Percentiles rank a stretch among this genome's conserved stretches.
Evolutionary conservation across 495 filamentous ascomycete species (phyloP).

Genomic region (Xylaria venustula): DNA sequence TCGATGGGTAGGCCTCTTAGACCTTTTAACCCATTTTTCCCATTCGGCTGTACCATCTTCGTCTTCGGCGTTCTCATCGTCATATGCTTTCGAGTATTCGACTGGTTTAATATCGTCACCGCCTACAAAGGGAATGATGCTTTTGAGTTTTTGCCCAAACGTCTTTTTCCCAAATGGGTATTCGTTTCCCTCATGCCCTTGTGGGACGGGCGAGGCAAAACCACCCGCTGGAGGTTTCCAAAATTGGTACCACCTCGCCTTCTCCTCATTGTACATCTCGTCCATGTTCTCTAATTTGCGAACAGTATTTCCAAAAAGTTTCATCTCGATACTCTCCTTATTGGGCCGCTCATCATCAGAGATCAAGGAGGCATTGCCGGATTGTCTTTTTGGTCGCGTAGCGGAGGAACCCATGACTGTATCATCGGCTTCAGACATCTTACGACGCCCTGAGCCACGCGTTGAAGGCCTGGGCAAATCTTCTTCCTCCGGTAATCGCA

Average conservation of each 20-base stretch:
- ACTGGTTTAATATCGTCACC: constrained; percentile 35
- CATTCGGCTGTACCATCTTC: constrained; percentile 73
- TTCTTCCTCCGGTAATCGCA: constrained; percentile 22
- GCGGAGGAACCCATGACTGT: constrained; percentile 27
- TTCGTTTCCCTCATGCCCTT: constrained; percentile 42
- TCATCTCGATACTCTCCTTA: constrained; percentile 29
- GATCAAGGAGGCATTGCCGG: constrained; percentile 30
- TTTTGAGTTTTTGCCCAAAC: constrained; percentile 43
- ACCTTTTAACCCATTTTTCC: constrained; percentile 76
- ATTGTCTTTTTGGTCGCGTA: constrained; percentile 26
- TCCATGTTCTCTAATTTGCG: constrained; percentile 43
- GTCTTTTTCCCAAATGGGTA: constrained; percentile 44
- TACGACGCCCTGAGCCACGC: constrained; percentile 17
- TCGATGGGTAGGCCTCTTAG: constrained; percentile 83
- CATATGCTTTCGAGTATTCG: constrained; percentile 71
- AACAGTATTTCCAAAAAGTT: constrained; percentile 41
- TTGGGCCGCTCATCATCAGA: constrained; percentile 36
- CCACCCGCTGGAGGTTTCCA: constrained; percentile 54
- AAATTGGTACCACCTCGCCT: constrained; percentile 51
- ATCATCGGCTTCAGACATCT: constrained; percentile 18
- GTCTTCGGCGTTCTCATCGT: constrained; percentile 60
- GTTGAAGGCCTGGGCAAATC: constrained; percentile 30
- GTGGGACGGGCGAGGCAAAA: constrained; percentile 53
- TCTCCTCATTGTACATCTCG: constrained; percentile 40
- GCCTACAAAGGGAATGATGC: constrained; percentile 38